These are phyloP conservation scores for Marasmius oreades DNA, from an alignment of 1,284 basidiomycete species.

Conservation along the genomic window DNA sequence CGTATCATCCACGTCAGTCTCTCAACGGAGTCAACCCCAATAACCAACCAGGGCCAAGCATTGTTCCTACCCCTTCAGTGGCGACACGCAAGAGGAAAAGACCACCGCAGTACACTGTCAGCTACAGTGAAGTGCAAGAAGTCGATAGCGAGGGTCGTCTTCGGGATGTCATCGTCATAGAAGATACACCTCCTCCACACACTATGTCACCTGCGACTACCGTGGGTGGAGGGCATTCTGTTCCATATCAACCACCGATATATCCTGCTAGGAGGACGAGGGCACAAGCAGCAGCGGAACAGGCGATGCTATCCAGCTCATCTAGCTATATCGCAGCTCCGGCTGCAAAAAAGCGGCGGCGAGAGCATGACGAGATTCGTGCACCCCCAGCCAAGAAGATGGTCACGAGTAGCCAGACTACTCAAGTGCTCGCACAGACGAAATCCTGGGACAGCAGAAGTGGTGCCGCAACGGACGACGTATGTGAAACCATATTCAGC, in stretches of 20 bases:
- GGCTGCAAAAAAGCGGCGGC: slow-evolving; percentile 73
- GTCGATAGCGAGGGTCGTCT: slow-evolving; percentile 70
- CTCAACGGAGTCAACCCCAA: slow-evolving; percentile 25
- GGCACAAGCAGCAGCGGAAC: slow-evolving; percentile 77
- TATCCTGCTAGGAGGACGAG: slow-evolving; percentile 73
- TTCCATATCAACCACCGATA: slow-evolving; percentile 74
- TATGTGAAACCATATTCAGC: slow-evolving; percentile 30
- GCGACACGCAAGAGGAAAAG: slow-evolving; percentile 79
- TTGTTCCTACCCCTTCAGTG: slow-evolving; percentile 59
- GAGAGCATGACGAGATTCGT: slow-evolving; percentile 69
- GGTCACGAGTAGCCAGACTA: slow-evolving; percentile 42
- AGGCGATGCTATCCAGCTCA: slow-evolving; percentile 62
- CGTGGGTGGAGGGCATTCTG: slow-evolving; percentile 63
- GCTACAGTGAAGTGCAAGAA: slow-evolving; percentile 82
- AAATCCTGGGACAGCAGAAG: slow-evolving; percentile 65
- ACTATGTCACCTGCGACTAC: slow-evolving; percentile 70
- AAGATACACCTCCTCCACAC: slow-evolving; percentile 72
- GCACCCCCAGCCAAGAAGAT: slow-evolving; percentile 60
- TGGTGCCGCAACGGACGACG: slow-evolving; percentile 59
- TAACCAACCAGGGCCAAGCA: slow-evolving; percentile 38
- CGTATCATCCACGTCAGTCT: slow-evolving; percentile 55
- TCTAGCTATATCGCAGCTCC: slow-evolving; percentile 61
- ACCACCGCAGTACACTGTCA: slow-evolving; percentile 72
- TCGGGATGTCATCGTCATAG: slow-evolving; percentile 83
- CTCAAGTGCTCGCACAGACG: slow-evolving; percentile 40